Percentiles rank a stretch among this genome's conserved stretches.
These are phyloP conservation scores for Prunus armeniaca DNA, from an alignment of 306 rosid species.

Conservation along the genomic window DNA sequence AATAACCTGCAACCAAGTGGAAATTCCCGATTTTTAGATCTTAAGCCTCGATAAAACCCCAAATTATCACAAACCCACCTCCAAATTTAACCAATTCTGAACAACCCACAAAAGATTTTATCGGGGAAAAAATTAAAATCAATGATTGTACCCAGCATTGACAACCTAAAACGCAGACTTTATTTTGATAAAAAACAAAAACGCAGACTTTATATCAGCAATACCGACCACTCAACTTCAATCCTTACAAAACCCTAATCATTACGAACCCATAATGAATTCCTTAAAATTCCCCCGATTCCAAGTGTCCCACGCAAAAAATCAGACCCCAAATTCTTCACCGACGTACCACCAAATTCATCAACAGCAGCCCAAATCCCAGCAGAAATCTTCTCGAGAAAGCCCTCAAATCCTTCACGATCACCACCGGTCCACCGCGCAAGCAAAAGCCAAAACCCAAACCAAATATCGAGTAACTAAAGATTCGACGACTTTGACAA, in stretches of 20 bases:
- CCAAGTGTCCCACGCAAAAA: slow-evolving; percentile 2
- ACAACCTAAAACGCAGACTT: slow-evolving; percentile 21
- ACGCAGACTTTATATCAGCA: slow-evolving; percentile 13
- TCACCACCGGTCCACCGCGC: background rate
- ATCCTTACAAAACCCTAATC: slow-evolving; percentile 41
- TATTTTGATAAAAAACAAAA: background rate
- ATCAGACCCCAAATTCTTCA: slow-evolving; percentile 17
- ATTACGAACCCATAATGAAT: slow-evolving; percentile 17
- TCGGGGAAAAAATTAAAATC: background rate
- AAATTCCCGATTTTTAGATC: slow-evolving; percentile 12
- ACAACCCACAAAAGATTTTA: slow-evolving; percentile 9
- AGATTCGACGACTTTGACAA: slow-evolving; percentile 1
- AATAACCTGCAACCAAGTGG: slow-evolving; percentile 1
- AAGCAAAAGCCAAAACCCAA: background rate
- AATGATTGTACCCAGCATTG: slow-evolving; percentile 17
- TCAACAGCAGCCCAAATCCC: slow-evolving; percentile 21
- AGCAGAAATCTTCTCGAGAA: background rate
- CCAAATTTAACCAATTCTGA: slow-evolving; percentile 17
- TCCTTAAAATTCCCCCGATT: background rate
- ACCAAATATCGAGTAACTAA: background rate
- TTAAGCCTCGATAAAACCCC: slow-evolving; percentile 23
- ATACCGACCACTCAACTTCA: slow-evolving; percentile 30
- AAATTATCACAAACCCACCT: slow-evolving; percentile 21
- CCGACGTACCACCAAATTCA: slow-evolving; percentile 27
- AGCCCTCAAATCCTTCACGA: slow-evolving; percentile 20